These are phyloP conservation scores for Ophiostoma australiae DNA, from an alignment of 2,329 filamentous ascomycete species.

Conservation along the genomic window DNA sequence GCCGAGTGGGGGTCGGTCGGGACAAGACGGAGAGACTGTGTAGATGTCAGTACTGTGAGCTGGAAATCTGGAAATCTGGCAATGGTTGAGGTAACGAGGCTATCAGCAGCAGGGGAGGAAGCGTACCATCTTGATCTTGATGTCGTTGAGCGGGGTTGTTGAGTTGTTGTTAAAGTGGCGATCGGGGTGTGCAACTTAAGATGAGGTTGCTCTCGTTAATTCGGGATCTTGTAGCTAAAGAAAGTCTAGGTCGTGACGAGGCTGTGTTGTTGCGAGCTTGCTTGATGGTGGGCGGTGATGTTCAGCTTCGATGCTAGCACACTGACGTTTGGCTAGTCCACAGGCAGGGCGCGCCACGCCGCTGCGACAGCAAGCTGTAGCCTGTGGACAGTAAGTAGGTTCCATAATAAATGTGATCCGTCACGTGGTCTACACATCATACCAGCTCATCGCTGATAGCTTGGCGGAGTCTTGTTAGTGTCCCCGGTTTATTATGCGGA, in stretches of 20 bases:
- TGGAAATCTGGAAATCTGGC: background rate
- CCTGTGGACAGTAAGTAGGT: background rate
- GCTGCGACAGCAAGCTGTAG: slow-evolving; percentile 27
- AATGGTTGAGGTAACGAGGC: background rate
- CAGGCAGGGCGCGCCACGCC: slow-evolving; percentile 18
- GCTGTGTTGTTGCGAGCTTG: background rate
- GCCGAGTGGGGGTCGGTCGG: slow-evolving; percentile 64
- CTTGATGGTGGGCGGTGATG: background rate
- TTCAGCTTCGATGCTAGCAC: slow-evolving; percentile 12
- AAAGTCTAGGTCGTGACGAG: background rate
- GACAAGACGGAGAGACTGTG: slow-evolving; percentile 81
- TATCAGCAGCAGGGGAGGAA: background rate
- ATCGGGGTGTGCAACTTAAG: background rate
- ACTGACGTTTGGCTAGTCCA: slow-evolving; percentile 6
- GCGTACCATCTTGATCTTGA: slow-evolving; percentile 7
- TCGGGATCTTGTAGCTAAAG: background rate
- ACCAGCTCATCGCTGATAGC: background rate
- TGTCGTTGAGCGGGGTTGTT: background rate
- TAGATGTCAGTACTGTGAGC: background rate
- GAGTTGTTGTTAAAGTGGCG: background rate
- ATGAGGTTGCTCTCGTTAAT: background rate
- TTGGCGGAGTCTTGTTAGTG: slow-evolving; percentile 18
- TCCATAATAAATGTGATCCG: background rate
- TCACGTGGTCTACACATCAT: background rate
- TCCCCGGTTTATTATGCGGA: slow-evolving; percentile 19